These are phyloP conservation scores for Leccinum angustisporum DNA, from an alignment of 1,284 basidiomycete genomes.

Conservation along the genomic window DNA sequence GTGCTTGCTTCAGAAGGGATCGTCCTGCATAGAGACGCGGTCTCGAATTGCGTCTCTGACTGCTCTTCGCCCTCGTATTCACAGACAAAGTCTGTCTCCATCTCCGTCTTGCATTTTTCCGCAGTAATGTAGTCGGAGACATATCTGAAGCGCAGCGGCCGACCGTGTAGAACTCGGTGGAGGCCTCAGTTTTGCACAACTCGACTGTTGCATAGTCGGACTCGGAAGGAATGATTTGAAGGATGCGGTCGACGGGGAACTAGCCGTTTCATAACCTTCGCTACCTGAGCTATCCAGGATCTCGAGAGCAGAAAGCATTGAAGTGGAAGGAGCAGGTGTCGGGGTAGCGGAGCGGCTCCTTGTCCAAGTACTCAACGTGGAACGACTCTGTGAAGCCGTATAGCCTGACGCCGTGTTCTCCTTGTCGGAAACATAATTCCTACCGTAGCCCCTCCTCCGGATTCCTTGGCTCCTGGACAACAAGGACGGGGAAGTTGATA, in stretches of 20 bases:
- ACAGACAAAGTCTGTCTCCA: slow-evolving; percentile 49
- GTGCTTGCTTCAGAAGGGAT: slow-evolving; percentile 43
- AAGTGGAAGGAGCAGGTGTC: slow-evolving; percentile 30
- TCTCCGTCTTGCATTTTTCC: slow-evolving; percentile 51
- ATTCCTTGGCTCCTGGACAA: slow-evolving; percentile 61
- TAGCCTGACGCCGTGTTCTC: slow-evolving; percentile 45
- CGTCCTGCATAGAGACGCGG: slow-evolving; percentile 46
- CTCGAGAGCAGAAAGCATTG: slow-evolving; percentile 29
- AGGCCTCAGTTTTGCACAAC: slow-evolving; percentile 41
- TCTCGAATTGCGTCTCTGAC: slow-evolving; percentile 52
- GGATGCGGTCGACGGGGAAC: slow-evolving; percentile 44
- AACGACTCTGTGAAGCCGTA: slow-evolving; percentile 32
- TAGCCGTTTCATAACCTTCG: slow-evolving; percentile 35
- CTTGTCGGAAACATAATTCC: slow-evolving; percentile 47
- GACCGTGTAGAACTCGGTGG: slow-evolving; percentile 52
- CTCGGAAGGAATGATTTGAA: slow-evolving; percentile 53
- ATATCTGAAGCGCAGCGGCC: slow-evolving; percentile 35
- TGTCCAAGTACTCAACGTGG: slow-evolving; percentile 37
- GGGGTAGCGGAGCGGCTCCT: slow-evolving; percentile 34
- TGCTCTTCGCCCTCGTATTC: slow-evolving; percentile 38
- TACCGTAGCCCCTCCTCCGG: slow-evolving; percentile 49
- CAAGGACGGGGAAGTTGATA: slow-evolving; percentile 35
- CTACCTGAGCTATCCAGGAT: slow-evolving; percentile 33
- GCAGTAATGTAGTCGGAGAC: slow-evolving; percentile 49
- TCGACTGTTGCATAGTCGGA: slow-evolving; percentile 54